phyloP scores from a whole-genome alignment of 2,329 filamentous ascomycete genomes.

The Ascochyta clinopodiicola region DNA sequence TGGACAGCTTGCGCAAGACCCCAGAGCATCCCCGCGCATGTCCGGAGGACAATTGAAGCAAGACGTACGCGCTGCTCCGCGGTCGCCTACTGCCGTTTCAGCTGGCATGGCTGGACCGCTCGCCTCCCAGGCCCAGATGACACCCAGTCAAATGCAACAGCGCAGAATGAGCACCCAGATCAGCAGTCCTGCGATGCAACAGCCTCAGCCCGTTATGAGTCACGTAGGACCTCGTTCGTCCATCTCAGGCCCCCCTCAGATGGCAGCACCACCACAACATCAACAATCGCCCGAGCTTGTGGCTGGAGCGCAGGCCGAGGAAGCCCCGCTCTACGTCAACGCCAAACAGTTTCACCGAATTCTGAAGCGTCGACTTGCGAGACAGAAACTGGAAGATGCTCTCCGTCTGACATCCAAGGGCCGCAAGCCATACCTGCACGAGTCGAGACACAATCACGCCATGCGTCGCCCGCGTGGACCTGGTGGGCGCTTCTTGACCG shows the following conservation, averaged over 20 bases:
- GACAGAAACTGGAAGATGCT: slow-evolving; percentile 92
- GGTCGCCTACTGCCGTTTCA: slow-evolving; percentile 76
- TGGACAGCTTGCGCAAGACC: slow-evolving; percentile 63
- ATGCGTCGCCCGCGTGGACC: slow-evolving; percentile 95
- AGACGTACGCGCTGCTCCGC: slow-evolving; percentile 71
- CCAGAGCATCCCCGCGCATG: slow-evolving; percentile 77
- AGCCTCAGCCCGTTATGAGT: slow-evolving; percentile 77
- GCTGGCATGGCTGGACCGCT: slow-evolving; percentile 59
- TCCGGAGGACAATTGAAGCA: slow-evolving; percentile 71
- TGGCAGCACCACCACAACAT: slow-evolving; percentile 68
- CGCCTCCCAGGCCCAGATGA: slow-evolving; percentile 50
- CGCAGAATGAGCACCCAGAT: slow-evolving; percentile 52
- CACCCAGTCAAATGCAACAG: slow-evolving; percentile 43
- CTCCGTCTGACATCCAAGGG: slow-evolving; percentile 92
- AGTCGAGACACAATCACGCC: slow-evolving; percentile 96
- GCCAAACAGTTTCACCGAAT: slow-evolving; percentile 99
- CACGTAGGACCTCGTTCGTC: slow-evolving; percentile 65
- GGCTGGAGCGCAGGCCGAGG: slow-evolving; percentile 71
- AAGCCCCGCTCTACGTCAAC: slow-evolving; percentile 96
- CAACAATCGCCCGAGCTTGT: slow-evolving; percentile 83
- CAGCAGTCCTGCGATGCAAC: slow-evolving; percentile 62
- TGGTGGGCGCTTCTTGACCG: slow-evolving; percentile 92
- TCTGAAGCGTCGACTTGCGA: slow-evolving; percentile 87
- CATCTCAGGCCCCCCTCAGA: slow-evolving; percentile 54
- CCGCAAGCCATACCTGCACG: slow-evolving; percentile 94